Evolutionary conservation across 2,329 filamentous ascomycete species (phyloP), one percentile per base, ranked within the genome.

Genomic region (Alternaria viburni): DNA sequence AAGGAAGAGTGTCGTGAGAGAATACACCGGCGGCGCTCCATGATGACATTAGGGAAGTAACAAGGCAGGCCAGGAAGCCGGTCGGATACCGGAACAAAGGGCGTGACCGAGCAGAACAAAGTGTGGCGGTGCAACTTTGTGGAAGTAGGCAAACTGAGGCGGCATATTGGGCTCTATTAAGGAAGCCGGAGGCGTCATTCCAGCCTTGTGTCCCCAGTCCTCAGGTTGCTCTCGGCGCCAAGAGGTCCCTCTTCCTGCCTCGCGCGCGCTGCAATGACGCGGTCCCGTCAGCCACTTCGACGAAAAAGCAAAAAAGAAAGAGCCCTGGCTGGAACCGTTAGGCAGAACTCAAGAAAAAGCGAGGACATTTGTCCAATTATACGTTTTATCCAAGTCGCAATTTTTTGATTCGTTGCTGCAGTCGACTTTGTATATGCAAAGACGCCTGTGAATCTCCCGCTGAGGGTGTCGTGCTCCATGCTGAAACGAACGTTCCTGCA

Each of bases 171-270:
- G 32, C 32, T 41, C 15, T 4, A 5, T 2, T 10, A 1, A 3
- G 15, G 15, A n/a, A 0, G 32, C 1, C 9, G 4, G 2, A 41
- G 1, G 0, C 0, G 32, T 41, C 0, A 15, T 41, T n/a, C 15
- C 32, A 41, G 32, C 32, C 32, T 41, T 0, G 32, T n/a, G 32
- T 15, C 32, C 0, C 1, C 32, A 41, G 32, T 41, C 32, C 32
- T n/a, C 15, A 10, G 32, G 32, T 0, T n/a, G 0, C 2, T 41
- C 32, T 41, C 0, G 32, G 32, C 32, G 32, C 32, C 32, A 41
- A 41, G 32, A 36, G 32, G 32, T 41, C 32, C 32, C 15, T 41
- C 32, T 41, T 41, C 32, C 32, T 41, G 32, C 32, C 32, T 41
- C 8, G 32, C 32, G 30, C 1, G 30, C 1, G 30, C 30, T 32